Percentiles rank a stretch among this genome's conserved stretches.
phyloP scores from a whole-genome alignment of 2,329 filamentous ascomycete species.

The Aaosphaeria pasadenensis region DNA sequence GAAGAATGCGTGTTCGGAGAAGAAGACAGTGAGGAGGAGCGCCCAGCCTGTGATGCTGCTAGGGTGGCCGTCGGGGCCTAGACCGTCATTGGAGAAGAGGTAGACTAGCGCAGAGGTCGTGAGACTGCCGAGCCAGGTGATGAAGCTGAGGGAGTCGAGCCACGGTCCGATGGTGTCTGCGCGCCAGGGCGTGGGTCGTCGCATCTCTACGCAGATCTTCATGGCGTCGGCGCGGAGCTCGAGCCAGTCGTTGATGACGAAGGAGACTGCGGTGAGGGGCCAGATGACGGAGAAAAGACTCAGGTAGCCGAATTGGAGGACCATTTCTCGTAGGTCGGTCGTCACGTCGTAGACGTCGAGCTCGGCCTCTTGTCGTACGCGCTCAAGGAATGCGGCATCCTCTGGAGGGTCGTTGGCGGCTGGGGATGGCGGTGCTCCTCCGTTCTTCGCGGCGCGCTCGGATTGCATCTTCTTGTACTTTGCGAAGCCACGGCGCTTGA shows the following conservation, averaged over 20 bases:
- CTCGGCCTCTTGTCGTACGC: slow-evolving; percentile 79
- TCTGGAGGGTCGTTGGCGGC: slow-evolving; percentile 65
- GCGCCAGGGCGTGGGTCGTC: slow-evolving; percentile 84
- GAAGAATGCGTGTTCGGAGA: slow-evolving; percentile 90
- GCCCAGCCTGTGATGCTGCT: slow-evolving; percentile 75
- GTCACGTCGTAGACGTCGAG: slow-evolving; percentile 86
- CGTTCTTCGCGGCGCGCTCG: slow-evolving; percentile 56
- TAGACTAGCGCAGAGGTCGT: slow-evolving; percentile 86
- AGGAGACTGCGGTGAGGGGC: slow-evolving; percentile 87
- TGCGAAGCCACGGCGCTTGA: slow-evolving; percentile 73
- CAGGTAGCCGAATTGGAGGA: slow-evolving; percentile 70
- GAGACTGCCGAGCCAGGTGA: slow-evolving; percentile 91
- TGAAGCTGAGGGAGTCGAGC: slow-evolving; percentile 78
- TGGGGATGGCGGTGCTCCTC: slow-evolving; percentile 48
- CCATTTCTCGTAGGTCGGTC: slow-evolving; percentile 75
- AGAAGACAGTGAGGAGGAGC: slow-evolving; percentile 75
- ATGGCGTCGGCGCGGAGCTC: slow-evolving; percentile 90
- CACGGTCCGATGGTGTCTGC: slow-evolving; percentile 94
- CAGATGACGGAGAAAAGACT: slow-evolving; percentile 90
- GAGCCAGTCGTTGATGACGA: slow-evolving; percentile 93
- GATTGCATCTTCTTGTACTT: slow-evolving; percentile 76
- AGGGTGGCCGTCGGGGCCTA: slow-evolving; percentile 64
- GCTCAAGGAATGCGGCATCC: slow-evolving; percentile 74
- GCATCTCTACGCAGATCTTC: slow-evolving; percentile 88
- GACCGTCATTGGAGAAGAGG: slow-evolving; percentile 71